Base-by-base conservation (phyloP, 805 yeast species). In the Saccharomycopsis babjevae region DNA sequence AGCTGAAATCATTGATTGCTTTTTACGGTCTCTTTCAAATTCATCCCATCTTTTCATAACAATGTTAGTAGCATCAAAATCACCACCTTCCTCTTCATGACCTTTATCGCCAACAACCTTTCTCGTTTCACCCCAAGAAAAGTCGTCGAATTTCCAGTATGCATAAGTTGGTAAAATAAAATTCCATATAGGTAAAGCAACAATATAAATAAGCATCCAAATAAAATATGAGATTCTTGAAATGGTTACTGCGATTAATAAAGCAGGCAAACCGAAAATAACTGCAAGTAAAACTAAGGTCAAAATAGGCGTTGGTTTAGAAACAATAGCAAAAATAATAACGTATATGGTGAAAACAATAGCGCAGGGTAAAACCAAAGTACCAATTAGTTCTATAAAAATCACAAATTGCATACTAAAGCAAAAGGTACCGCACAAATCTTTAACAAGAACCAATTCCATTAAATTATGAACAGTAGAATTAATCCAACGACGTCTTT, bases 401-500 rank as follows among this genome's bases (percentile, higher is more conserved):
- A 91, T 86, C 61, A 89, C 89, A 73, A 91, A 91, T 73, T 91
- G 97, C 97, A 91, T 91, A 0, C 97, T 90, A 67, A 92, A 88
- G 67, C 97, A 90, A 71, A 91, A 91, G 0, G 96, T 89, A 66
- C 97, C 97, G 79, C 97, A 91, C 65, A 92, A 78, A 71, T 91
- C 97, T 59, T 84, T 83, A 22, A 91, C 92, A 64, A 89, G 74
- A 3, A 86, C 88, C 68, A 91, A 81, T 72, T 91, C 97, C 84
- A 92, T 81, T 72, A 91, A 80, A 69, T 91, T 91, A 73, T 91
- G 97, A 42, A 91, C 92, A 0, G 97, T 92, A 4, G 97, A 91
- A 72, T 91, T 91, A 67, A 91, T 91, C 97, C 97, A 91, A 71
- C 97, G 88, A 76, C 97, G 89, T 72, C 97, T 86, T 72, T 91